Base-by-base conservation (phyloP, 345 rosid genomes). In the Populus tremula region DNA sequence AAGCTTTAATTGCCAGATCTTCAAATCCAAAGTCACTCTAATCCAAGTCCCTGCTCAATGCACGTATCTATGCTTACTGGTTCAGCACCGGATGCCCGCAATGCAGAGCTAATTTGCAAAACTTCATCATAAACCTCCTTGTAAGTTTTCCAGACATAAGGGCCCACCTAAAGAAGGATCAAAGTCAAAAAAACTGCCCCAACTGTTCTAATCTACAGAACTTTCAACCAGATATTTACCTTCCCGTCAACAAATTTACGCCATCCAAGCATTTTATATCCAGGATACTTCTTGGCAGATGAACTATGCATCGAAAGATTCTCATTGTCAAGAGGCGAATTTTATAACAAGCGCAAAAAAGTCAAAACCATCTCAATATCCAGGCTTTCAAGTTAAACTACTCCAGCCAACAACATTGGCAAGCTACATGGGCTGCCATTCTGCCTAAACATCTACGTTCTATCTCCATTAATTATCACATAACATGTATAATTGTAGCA, bases 241-340 rank as follows among this genome's bases (percentile, higher is more conserved):
- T 92, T 92, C 21, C 85, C 92, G 56, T 91, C 85, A 29, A 91
- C 87, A 75, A 84, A 61, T 82, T 62, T 80, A 64, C 99, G 93
- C 93, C 97, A 93, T 72, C 99, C 99, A 64, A 96, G 96, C 99
- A 96, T 96, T 77, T 76, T 88, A 76, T 90, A 93, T 29, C 80
- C 77, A 25, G 93, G 93, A 75, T 87, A 76, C 74, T 87, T 90
- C 83, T 87, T 82, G 21, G 77, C 97, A 18, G 98, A 87, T n/a
- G 77, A 74, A 49, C 99, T 95, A 87, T 78, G 71, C 61, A 70
- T 41, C 17, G 49, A 79, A 75, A 70, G 13, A 59, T 27, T 8
- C 54, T 45, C 41, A 4, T 21, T 63, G 31, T 78, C 53, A 66
- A 67, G 72, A 41, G 10, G n/a, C 6, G 6, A 47, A 14, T 14